Percentiles rank a stretch among this genome's conserved stretches.
These are phyloP conservation scores for Alnus rubra DNA, from an alignment of 306 rosid genomes.

Conservation along the genomic window DNA sequence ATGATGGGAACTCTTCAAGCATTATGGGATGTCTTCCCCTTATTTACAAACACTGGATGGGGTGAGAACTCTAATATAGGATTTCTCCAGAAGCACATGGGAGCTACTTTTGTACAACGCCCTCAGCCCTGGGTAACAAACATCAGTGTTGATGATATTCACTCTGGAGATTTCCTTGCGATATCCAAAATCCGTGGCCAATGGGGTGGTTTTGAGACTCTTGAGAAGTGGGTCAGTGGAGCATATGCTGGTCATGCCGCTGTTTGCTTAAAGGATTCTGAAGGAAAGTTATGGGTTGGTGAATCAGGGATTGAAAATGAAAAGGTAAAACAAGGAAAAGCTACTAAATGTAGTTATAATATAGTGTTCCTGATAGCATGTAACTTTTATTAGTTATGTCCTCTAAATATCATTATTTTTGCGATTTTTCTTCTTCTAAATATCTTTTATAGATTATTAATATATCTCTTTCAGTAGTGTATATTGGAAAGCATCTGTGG, in stretches of 20 bases:
- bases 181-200: conserved; percentile 94
- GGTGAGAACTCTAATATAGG: conserved; percentile 80
- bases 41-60: conserved; percentile 87
- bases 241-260: conserved; percentile 94
- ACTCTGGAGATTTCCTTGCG: conserved; percentile 96
- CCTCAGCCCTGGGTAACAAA: conserved; percentile 86
- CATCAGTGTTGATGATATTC: conserved; percentile 70
- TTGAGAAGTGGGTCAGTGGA: conserved; percentile 97
- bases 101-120: conserved; percentile 68
- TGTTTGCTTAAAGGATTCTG: conserved; percentile 84
- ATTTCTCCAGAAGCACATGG: conserved; percentile 86
- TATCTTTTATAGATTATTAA: neutral
- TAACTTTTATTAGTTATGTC: neutral
- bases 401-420: neutral
- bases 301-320: conserved; percentile 93
- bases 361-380: conserved; percentile 5
- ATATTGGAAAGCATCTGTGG: neutral
- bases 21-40: conserved; percentile 80
- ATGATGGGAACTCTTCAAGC: conserved; percentile 88
- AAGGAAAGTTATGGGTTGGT: conserved; percentile 93
- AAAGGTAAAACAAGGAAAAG: conserved; percentile 45
- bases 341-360: conserved; percentile 6
- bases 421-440: neutral
- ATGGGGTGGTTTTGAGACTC: conserved; percentile 97
- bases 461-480: neutral